Base-by-base conservation (phyloP, 345 rosid genomes). In the Populus simonii region DNA sequence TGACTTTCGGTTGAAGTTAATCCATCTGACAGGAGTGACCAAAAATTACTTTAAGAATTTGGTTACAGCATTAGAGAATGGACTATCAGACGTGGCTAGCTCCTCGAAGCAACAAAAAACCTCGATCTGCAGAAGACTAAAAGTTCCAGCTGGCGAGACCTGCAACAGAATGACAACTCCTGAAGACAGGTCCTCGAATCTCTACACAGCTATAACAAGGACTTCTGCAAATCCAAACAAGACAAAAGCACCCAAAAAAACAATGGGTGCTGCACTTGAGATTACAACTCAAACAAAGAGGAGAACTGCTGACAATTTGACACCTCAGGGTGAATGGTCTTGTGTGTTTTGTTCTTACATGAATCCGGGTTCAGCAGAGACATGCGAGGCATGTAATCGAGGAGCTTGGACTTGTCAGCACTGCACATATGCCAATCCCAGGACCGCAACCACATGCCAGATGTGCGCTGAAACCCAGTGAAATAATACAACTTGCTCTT, bases 31-130 rank as follows among this genome's bases (percentile, higher is more conserved):
- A 1, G 11, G 5, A 2, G 80, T 78, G 57, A 72, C 80, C 36
- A 62, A 68, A 45, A 57, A 25, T 66, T 84, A 73, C 83, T 84
- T 84, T 15, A 62, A 79, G 18, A 84, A 84, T 41, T 55, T 84
- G 79, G 81, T 84, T 11, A 31, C 49, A 7, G 87, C 81, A 65
- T 51, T 81, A 45, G 85, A 84, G 81, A 81, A 81, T 74, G 87
- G 85, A 4, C 55, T 84, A 22, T 72, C 82, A 1, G 87, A 84
- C 16, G 85, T 79, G n/a, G 66, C 13, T 35, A 73, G 75, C 43
- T 29, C 29, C 75, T 57, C 66, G 12, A 73, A 73, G 66, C 22
- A 57, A 16, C 47, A 20, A 23, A 73, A 55, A 41, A 36, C 13
- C 10, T 3, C 61, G 7, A 16, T 5, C 10, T 15, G 59, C 25